Conservation (phyloP, 2,329 filamentous ascomycete genomes). For the Escovopsis sp. region DNA sequence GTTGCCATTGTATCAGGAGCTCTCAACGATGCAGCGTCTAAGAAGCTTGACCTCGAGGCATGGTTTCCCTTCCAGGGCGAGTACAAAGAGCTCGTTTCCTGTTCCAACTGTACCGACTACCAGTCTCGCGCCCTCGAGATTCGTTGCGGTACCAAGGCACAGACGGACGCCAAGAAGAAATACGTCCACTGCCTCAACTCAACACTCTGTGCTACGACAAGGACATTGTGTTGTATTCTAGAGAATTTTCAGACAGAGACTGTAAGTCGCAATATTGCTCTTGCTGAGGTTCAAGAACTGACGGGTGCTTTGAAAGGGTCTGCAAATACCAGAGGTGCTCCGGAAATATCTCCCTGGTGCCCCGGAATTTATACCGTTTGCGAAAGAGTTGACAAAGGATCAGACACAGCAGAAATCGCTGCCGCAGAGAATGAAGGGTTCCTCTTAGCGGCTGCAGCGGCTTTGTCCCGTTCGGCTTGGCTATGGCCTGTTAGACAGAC, state of each 20-base stretch:
- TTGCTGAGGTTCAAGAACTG: not conserved
- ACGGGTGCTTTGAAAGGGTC: slow-evolving; percentile 42
- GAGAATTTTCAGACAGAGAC: slow-evolving; percentile 95
- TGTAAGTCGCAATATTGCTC: slow-evolving; percentile 25
- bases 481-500: too few relatives aligned
- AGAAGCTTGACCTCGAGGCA: slow-evolving; percentile 93
- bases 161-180: slow-evolving; percentile 69
- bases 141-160: slow-evolving; percentile 74
- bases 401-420: slow-evolving; percentile 17
- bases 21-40: slow-evolving; percentile 59
- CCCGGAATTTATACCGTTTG: slow-evolving; percentile 78
- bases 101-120: slow-evolving; percentile 97
- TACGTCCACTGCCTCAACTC: slow-evolving; percentile 91
- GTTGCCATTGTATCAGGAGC: slow-evolving; percentile 94
- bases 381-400: slow-evolving; percentile 72
- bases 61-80: slow-evolving; percentile 95
- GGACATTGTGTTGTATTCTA: slow-evolving; percentile 83
- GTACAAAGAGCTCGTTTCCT: slow-evolving; percentile 96
- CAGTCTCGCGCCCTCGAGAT: slow-evolving; percentile 91
- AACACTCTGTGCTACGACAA: slow-evolving; percentile 78
- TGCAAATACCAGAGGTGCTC: slow-evolving; percentile 67
- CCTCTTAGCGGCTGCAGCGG: too few relatives aligned
- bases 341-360: slow-evolving; percentile 82
- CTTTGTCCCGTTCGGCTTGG: too few relatives aligned
- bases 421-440: slow-evolving; percentile 17